A percentile compares a stretch with the other conserved stretches of the same genome.
phyloP scores from a whole-genome alignment of 2,329 filamentous ascomycete species.

The Fusarium oligoseptatum region DNA sequence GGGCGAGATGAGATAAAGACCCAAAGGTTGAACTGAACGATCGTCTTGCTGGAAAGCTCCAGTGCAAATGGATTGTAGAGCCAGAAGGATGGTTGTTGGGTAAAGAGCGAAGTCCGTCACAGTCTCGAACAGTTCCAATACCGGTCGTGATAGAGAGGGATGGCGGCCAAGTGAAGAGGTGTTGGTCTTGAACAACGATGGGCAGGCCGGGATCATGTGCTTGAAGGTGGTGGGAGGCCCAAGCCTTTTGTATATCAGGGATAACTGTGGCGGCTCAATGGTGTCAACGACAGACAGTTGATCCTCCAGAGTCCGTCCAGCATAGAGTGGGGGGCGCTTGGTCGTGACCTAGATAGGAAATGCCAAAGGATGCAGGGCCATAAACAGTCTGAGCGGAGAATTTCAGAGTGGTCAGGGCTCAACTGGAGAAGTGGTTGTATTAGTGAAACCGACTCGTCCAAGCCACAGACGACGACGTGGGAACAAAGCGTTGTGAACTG shows the following conservation, averaged over 20 bases:
- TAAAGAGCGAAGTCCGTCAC: conserved; percentile 32
- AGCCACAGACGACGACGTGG: conserved; percentile 44
- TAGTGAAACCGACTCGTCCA: conserved; percentile 47
- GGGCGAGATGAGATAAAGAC: conserved; percentile 12
- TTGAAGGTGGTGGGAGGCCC: conserved; percentile 39
- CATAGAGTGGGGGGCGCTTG: conserved; percentile 39
- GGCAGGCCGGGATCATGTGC: conserved; percentile 26
- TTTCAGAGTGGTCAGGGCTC: conserved; percentile 46
- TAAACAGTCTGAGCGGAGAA: conserved; percentile 45
- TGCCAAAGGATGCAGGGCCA: conserved; percentile 49
- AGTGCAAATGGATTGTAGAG: conserved; percentile 9
- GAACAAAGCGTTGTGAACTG: conserved; percentile 44
- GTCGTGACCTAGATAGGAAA: conserved; percentile 55
- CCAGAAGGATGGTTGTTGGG: conserved; percentile 11
- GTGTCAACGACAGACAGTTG: conserved; percentile 33
- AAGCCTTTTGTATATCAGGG: conserved; percentile 51
- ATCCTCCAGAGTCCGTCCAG: conserved; percentile 29
- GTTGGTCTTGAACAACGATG: conserved; percentile 19
- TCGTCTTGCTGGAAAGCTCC: conserved; percentile 12
- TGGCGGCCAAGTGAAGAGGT: conserved; percentile 16
- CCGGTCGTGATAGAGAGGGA: conserved; percentile 19
- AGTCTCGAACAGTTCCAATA: conserved; percentile 17
- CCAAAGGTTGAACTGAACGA: background rate
- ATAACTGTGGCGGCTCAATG: conserved; percentile 45
- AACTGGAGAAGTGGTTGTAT: conserved; percentile 44